Evolutionary conservation across 805 yeast species (phyloP), one percentile per base, ranked within the genome.

Genomic region (Candida ulmi): DNA sequence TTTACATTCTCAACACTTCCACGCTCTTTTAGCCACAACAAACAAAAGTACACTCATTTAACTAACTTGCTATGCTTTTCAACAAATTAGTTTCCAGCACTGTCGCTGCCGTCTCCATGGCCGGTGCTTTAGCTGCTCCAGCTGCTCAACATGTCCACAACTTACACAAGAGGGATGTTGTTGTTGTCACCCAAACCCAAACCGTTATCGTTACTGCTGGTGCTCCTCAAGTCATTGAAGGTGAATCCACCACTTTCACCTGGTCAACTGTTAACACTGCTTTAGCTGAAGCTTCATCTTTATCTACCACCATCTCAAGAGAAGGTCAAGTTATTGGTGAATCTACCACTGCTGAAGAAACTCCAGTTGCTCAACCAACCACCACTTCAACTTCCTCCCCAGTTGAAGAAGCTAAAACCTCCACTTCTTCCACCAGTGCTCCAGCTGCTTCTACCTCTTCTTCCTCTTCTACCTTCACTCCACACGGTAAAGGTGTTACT

Each of bases 401-500:
- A 12, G 33, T 63, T 33, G 39, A 59, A 40, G 45, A 59, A 23
- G 25, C 62, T 28, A 25, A 21, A 21, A 21, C 24, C 24, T 21
- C 56, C 12, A 40, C 55, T 30, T 39, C 55, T 30, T 37, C 53
- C 21, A 38, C 60, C 26, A 33, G 57, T 24, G 32, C 62, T 34
- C 31, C 63, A 12, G 35, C 64, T 33, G 38, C 68, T 36, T 45
- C 61, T 41, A 37, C 58, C 18, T 39, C 63, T 27, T 31, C 58
- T 21, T 39, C 63, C 26, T 31, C 59, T 30, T 28, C 63, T 32
- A 36, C 67, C 11, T 40, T 65, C 31, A 40, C 69, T 35, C 44
- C 69, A 23, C 46, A 69, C 24, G 72, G 74, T 44, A 77, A 73
- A 63, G 95, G 93, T 73, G 71, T 85, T 54, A 78, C 88, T 42